Evolutionary conservation across 2,329 filamentous ascomycete genomes (phyloP).

Genomic region (Talaromyces sp.): DNA sequence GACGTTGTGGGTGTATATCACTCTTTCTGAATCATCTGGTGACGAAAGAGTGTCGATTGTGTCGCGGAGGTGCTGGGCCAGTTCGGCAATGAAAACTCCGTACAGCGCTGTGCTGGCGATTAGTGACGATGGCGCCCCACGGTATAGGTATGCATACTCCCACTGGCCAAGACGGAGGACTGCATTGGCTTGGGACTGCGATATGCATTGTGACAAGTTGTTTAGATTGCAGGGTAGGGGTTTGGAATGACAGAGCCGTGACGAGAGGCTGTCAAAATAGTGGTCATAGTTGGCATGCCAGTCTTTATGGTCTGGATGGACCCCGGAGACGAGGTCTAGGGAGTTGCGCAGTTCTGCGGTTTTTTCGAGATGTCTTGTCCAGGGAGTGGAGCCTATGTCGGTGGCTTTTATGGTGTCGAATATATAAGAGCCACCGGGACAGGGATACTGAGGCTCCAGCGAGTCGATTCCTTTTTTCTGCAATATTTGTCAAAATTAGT

Average conservation of each 20-base stretch:
- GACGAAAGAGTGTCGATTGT: conserved; percentile 28
- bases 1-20: conserved; percentile 68
- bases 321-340: conserved; percentile 65
- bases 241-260: conserved; percentile 69
- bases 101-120: conserved; percentile 56
- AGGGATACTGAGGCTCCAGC: conserved; percentile 68
- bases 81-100: conserved; percentile 70
- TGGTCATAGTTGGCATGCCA: conserved; percentile 70
- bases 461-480: conserved; percentile 54
- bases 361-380: conserved; percentile 59
- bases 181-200: conserved; percentile 56
- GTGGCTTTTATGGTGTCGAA: conserved; percentile 35
- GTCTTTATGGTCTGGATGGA: conserved; percentile 49
- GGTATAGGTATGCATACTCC: conserved; percentile 75
- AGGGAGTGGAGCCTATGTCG: conserved; percentile 42
- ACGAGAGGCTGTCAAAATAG: conserved; percentile 79
- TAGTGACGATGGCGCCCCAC: conserved; percentile 59
- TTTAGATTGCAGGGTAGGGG: conserved; percentile 63
- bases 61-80: conserved; percentile 60
- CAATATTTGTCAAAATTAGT: background rate
- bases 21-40: conserved; percentile 12
- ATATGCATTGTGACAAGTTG: conserved; percentile 51
- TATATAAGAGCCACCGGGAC: conserved; percentile 46
- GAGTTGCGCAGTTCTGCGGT: conserved; percentile 50
- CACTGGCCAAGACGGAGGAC: conserved; percentile 74